A percentile compares a stretch with the other conserved stretches of the same genome.
phyloP scores from a whole-genome alignment of 192 early-diverging fungal species.

The Coemansia sp. region DNA sequence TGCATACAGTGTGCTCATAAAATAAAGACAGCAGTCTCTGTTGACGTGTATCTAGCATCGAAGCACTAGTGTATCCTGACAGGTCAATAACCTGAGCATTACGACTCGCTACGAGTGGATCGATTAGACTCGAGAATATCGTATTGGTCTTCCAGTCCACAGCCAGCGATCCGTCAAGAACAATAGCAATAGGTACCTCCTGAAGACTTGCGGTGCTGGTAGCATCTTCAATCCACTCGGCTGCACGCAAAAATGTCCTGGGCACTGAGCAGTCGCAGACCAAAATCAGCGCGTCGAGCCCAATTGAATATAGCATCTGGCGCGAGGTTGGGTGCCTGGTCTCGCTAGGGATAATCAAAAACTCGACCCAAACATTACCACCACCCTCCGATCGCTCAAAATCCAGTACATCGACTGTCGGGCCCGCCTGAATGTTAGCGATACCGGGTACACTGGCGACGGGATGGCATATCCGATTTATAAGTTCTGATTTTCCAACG shows the following conservation, averaged over 20 bases:
- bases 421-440: constrained; percentile 17
- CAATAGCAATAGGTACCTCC: constrained; percentile 30
- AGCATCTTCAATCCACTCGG: constrained; percentile 53
- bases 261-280: constrained; percentile 42
- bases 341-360: constrained; percentile 42
- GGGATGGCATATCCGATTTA: constrained; percentile 42
- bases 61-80: constrained; percentile 27
- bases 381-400: constrained; percentile 19
- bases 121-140: constrained; percentile 17
- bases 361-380: constrained; percentile 41
- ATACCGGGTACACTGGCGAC: background rate
- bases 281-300: constrained; percentile 40
- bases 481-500: constrained; percentile 46
- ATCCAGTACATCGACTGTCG: constrained; percentile 35
- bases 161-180: constrained; percentile 34
- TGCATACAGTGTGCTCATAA: constrained; percentile 10
- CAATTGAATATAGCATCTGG: constrained; percentile 47
- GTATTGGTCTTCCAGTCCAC: constrained; percentile 32
- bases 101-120: constrained; percentile 29
- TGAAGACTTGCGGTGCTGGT: background rate
- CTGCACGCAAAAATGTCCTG: constrained; percentile 32
- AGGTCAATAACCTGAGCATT: constrained; percentile 30
- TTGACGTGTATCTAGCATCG: constrained; percentile 17
- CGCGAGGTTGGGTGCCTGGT: constrained; percentile 44
- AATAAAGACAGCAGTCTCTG: constrained; percentile 9